phyloP scores from a whole-genome alignment of 2,329 filamentous ascomycete species.

The Penicillium corylophilum region DNA sequence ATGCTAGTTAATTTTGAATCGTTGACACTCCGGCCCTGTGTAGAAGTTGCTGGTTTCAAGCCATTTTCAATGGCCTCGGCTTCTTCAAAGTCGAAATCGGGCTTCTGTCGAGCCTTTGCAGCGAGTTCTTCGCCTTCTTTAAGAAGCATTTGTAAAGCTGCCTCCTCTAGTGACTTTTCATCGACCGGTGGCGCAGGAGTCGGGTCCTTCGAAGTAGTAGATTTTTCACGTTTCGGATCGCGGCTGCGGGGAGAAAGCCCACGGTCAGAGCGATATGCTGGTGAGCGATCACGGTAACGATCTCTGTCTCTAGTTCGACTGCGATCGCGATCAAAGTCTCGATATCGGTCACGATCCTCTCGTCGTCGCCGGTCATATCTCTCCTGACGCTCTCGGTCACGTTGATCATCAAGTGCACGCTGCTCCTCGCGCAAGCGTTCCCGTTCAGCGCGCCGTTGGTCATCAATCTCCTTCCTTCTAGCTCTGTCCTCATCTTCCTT shows the following conservation, averaged over 20 bases:
- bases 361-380: conserved; percentile 45
- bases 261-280: conserved; percentile 34
- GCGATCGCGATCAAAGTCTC: conserved; percentile 39
- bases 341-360: conserved; percentile 48
- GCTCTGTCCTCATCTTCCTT: conserved; percentile 48
- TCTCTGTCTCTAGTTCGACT: conserved; percentile 37
- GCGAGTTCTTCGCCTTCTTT: conserved; percentile 56
- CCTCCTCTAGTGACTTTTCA: conserved; percentile 57
- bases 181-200: conserved; percentile 42
- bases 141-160: conserved; percentile 54
- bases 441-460: conserved; percentile 50
- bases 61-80: conserved; percentile 44
- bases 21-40: conserved; percentile 25
- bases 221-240: conserved; percentile 34
- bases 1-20: conserved; percentile 30
- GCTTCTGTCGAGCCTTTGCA: conserved; percentile 51
- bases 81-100: conserved; percentile 53
- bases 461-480: conserved; percentile 51
- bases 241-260: conserved; percentile 29
- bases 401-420: conserved; percentile 53
- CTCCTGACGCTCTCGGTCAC: conserved; percentile 51
- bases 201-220: conserved; percentile 34
- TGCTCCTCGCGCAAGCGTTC: conserved; percentile 54
- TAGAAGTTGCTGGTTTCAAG: conserved; percentile 29
- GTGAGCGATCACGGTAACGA: conserved; percentile 33